Evolutionary conservation across 1,284 basidiomycete species (phyloP).

Genomic region (Sporisorium iseilematis-ciliati): DNA sequence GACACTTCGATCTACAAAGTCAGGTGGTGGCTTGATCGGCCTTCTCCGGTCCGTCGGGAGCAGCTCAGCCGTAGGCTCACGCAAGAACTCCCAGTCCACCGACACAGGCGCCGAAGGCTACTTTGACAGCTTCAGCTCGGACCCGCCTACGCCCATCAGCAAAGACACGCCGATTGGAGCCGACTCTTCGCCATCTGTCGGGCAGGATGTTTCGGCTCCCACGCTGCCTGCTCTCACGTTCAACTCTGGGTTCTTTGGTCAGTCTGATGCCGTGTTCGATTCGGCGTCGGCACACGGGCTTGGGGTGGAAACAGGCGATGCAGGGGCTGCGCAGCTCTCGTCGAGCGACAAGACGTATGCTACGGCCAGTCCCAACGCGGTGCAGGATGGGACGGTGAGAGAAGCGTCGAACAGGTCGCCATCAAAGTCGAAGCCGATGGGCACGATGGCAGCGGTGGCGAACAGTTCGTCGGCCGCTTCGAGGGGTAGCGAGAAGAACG

Average conservation of each 20-base stretch:
- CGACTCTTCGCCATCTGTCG: neutral
- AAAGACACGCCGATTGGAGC: constrained; percentile 40
- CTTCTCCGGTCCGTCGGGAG: constrained; percentile 44
- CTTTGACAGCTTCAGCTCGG: constrained; percentile 13
- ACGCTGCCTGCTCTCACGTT: constrained; percentile 45
- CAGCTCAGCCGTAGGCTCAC: constrained; percentile 26
- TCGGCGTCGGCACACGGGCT: constrained; percentile 15
- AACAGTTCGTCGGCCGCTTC: constrained; percentile 18
- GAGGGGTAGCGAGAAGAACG: constrained; percentile 20
- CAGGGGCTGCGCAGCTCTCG: neutral
- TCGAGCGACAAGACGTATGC: neutral
- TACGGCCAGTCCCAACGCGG: too few species aligned
- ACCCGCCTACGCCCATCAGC: constrained; percentile 51
- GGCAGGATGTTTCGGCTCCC: constrained; percentile 13
- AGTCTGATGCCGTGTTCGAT: constrained; percentile 26
- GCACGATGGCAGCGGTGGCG: constrained; percentile 45
- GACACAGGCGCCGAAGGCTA: constrained; percentile 36
- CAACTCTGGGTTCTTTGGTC: constrained; percentile 51
- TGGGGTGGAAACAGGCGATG: neutral
- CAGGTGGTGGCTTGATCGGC: constrained; percentile 34
- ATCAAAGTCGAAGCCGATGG: neutral
- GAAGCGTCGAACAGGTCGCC: neutral
- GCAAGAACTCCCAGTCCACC: constrained; percentile 35
- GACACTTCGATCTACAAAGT: constrained; percentile 18
- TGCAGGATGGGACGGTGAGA: neutral